These are phyloP conservation scores for Vigna reflexopilosa DNA, from an alignment of 306 rosid genomes.

Conservation along the genomic window DNA sequence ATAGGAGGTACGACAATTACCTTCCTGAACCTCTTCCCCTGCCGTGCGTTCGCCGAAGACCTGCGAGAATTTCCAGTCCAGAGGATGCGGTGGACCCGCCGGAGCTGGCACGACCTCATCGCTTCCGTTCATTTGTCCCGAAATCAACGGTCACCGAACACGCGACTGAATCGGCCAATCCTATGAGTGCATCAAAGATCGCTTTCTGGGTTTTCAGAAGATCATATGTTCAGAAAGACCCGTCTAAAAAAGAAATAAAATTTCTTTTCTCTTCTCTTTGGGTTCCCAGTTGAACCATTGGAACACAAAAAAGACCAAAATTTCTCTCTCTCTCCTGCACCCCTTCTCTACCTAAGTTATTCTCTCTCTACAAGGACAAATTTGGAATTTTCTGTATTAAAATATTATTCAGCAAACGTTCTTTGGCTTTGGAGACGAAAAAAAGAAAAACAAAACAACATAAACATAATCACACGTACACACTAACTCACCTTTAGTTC, in stretches of 20 bases:
- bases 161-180: constrained; percentile 58
- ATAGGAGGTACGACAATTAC: constrained; percentile 53
- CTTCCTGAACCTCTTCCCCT: constrained; percentile 99
- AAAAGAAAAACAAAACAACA: neutral
- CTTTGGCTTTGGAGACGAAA: constrained; percentile 44
- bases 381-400: constrained; percentile 52
- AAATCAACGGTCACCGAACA: constrained; percentile 56
- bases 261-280: constrained; percentile 46
- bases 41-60: constrained; percentile 98
- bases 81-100: constrained; percentile 69
- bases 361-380: constrained; percentile 77
- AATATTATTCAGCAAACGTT: constrained; percentile 58
- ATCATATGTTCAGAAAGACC: constrained; percentile 67
- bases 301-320: constrained; percentile 58
- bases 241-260: constrained; percentile 48
- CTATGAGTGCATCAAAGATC: constrained; percentile 80
- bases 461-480: constrained; percentile 35
- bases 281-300: constrained; percentile 82
- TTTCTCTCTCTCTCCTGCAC: constrained; percentile 49
- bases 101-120: constrained; percentile 91
- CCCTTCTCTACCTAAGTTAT: constrained; percentile 36
- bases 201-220: constrained; percentile 68
- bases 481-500: constrained; percentile 28
- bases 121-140: constrained; percentile 82
- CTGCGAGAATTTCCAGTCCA: constrained; percentile 99